Base-by-base conservation (phyloP, 306 rosid genomes). In the Geum urbanum region DNA sequence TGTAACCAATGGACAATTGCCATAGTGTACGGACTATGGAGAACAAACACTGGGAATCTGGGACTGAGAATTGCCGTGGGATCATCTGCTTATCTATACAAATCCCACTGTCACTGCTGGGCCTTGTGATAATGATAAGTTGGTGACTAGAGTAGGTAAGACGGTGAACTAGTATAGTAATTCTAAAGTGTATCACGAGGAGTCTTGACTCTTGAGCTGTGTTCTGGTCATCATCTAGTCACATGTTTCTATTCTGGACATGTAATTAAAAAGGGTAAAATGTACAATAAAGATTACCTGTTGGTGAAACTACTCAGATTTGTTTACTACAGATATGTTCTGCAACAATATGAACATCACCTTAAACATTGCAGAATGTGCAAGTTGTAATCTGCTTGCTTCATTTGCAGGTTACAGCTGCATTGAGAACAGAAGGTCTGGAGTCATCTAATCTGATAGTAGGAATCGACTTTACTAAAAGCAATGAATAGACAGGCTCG, bases 401-500 rank as follows among this genome's bases (percentile, higher is more conserved):
- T 32, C 41, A 40, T 79, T 24, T 22, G 27, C 85, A 92, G 97
- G 97, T 92, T 45, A 85, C 88, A 16, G 72, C 24, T 0, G 87
- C 96, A 41, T 72, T 92, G 72, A 85, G 91, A 77, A 84, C 62
- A 41, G 98, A 76, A 84, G 98, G 98, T 40, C 76, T 92, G 45
- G 98, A 92, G 69, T 90, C 97, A 54, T 90, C 96, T 57, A 92
- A 92, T 83, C 97, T 92, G 69, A 86, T 92, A 57, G 80, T 92
- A 27, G 97, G 97, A 77, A 80, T 92, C 70, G 97, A 92, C 80
- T 92, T 92, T 74, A 92, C 97, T 4, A 92, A 90, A 77, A 90
- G 98, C 84, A 92, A 92, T 77, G 98, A 92, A 70, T 90, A 97
- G 97, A 85, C 96, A 76, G 98, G 97, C 90, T 57, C 43, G 81